These are phyloP conservation scores for Puccinia brachypodii DNA, from an alignment of 1,284 basidiomycete genomes.

Conservation along the genomic window DNA sequence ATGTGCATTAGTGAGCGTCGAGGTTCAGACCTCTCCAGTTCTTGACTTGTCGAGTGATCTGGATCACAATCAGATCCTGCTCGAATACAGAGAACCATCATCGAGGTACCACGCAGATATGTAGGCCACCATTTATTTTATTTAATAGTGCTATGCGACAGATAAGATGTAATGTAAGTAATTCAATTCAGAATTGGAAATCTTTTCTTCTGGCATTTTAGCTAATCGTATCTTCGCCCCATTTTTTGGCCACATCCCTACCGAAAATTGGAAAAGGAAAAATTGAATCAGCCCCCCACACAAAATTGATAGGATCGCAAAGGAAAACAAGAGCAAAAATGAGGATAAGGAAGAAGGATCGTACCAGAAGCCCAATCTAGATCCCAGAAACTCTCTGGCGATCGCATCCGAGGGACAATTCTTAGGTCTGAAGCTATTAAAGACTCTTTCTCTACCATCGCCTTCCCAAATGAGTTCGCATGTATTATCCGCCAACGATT, in stretches of 20 bases:
- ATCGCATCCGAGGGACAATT: constrained; percentile 79
- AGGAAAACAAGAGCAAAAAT: neutral
- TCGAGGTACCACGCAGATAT: too few species aligned
- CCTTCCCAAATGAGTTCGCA: constrained; percentile 95
- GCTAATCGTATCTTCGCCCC: constrained; percentile 48
- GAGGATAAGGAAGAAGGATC: too few species aligned
- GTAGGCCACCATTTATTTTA: too few species aligned
- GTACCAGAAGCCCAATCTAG: constrained; percentile 44
- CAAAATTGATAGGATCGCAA: neutral
- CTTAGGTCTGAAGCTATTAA: constrained; percentile 76
- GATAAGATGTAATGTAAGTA: neutral
- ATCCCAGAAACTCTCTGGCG: constrained; percentile 47
- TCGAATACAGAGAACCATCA: neutral
- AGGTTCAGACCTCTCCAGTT: too few species aligned
- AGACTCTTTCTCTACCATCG: constrained; percentile 75
- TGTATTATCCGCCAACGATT: constrained; percentile 75
- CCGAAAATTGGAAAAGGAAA: neutral
- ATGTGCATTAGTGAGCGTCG: too few species aligned
- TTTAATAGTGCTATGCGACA: too few species aligned
- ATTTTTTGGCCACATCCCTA: constrained; percentile 49
- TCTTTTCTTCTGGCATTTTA: constrained; percentile 16
- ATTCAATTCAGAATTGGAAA: neutral
- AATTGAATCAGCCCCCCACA: neutral
- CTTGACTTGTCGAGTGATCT: neutral
- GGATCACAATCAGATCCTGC: neutral